phyloP scores from a whole-genome alignment of 129 eudicot genomes.

The Silybum marianum region DNA sequence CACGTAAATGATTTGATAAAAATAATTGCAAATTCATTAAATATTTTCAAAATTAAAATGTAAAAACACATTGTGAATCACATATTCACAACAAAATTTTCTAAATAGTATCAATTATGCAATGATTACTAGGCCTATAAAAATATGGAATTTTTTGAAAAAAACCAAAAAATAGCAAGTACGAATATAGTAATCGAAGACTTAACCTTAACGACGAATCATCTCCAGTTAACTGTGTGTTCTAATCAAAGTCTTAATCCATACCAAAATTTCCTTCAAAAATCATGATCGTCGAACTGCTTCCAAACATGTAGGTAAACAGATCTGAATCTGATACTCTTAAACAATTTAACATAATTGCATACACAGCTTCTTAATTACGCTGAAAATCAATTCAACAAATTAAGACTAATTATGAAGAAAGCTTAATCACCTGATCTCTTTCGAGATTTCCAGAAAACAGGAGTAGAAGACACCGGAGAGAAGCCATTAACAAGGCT shows the following conservation, averaged over 20 bases:
- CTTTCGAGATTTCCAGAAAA: conserved; percentile 65
- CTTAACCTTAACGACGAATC: not conserved
- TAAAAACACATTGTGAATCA: not conserved
- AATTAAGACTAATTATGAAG: not conserved
- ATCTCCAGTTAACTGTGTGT: conserved; percentile 3
- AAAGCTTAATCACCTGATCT: conserved; percentile 41
- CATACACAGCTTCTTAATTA: not conserved
- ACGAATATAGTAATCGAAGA: conserved; percentile 5
- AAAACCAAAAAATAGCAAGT: conserved; percentile 1
- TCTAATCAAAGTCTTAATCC: conserved; percentile 1
- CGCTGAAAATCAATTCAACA: not conserved
- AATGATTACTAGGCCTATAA: not conserved
- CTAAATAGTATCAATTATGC: not conserved
- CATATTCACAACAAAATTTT: not conserved
- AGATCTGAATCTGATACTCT: conserved; percentile 4
- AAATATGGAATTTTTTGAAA: conserved; percentile 1
- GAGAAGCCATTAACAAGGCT: conserved; percentile 49
- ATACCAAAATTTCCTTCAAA: not conserved
- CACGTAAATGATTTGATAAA: not conserved
- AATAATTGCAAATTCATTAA: not conserved
- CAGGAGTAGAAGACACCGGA: conserved; percentile 54
- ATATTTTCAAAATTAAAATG: not conserved
- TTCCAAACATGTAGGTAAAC: not conserved
- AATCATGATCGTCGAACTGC: not conserved
- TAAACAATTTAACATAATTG: not conserved